phyloP scores from a whole-genome alignment of 2,329 filamentous ascomycete species.

The Colletotrichum liaoningense region DNA sequence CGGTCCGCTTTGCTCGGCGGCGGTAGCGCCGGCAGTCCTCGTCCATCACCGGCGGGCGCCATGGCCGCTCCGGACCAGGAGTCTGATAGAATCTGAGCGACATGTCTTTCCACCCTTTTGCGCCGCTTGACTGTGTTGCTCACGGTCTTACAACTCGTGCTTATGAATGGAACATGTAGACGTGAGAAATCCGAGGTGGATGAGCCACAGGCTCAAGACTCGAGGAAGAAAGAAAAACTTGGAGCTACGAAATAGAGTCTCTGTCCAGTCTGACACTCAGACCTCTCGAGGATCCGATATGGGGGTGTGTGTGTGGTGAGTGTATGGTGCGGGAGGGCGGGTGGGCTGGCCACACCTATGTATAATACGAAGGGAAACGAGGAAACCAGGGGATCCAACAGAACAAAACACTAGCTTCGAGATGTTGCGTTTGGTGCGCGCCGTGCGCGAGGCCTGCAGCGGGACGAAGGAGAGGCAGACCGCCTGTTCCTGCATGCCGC shows the following conservation, averaged over 20 bases:
- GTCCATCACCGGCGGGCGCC: conserved; percentile 34
- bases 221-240: not conserved
- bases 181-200: not conserved
- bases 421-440: conserved; percentile 7
- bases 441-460: conserved; percentile 24
- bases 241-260: not conserved
- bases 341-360: conserved; percentile 9
- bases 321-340: not conserved
- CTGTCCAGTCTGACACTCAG: not conserved
- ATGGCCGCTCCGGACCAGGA: conserved; percentile 32
- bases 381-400: conserved; percentile 11
- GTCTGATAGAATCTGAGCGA: conserved; percentile 36
- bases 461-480: not conserved
- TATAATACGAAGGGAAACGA: conserved; percentile 20
- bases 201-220: not conserved
- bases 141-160: not conserved
- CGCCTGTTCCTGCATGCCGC: conserved; percentile 2
- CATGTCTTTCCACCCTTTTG: conserved; percentile 20
- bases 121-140: not conserved
- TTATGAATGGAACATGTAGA: not conserved
- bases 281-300: not conserved
- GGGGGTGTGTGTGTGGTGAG: not conserved
- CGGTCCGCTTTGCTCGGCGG: conserved; percentile 33
- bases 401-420: conserved; percentile 28
- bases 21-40: conserved; percentile 37